phyloP scores from a whole-genome alignment of 192 early-diverging fungal genomes.

The Dissophora globulifera region DNA sequence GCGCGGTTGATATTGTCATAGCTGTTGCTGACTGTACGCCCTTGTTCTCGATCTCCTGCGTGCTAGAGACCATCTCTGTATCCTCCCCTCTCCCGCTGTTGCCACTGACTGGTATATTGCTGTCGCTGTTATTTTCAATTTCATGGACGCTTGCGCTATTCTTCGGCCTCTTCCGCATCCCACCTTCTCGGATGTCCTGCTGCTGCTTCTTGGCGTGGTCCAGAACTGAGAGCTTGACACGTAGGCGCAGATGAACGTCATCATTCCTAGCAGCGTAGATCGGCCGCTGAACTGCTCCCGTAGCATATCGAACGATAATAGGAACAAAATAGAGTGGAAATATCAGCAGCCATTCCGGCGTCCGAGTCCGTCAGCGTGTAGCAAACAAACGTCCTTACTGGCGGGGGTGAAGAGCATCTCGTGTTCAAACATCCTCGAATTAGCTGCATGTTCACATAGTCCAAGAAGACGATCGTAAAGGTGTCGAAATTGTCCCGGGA shows the following conservation, averaged over 20 bases:
- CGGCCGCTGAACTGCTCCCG: conserved; percentile 26
- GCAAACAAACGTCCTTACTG: no score
- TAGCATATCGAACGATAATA: no score
- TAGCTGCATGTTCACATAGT: conserved; percentile 43
- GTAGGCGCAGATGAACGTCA: conserved; percentile 39
- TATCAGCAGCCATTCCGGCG: no score
- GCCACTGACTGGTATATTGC: not conserved
- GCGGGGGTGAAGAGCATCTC: conserved; percentile 40
- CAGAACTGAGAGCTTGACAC: conserved; percentile 35
- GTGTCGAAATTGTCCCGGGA: conserved; percentile 39
- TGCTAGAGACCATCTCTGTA: conserved; percentile 11
- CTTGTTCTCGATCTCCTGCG: conserved; percentile 8
- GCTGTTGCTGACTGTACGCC: not conserved
- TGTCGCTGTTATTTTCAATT: not conserved
- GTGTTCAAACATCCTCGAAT: conserved; percentile 50
- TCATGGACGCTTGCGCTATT: not conserved
- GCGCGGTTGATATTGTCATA: not conserved
- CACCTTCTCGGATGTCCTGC: not conserved
- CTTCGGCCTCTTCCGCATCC: conserved; percentile 2
- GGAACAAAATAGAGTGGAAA: no score
- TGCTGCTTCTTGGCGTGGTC: conserved; percentile 7
- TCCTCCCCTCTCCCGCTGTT: not conserved
- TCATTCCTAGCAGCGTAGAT: conserved; percentile 49
- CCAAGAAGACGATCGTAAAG: conserved; percentile 47
- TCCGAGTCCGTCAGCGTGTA: no score